phyloP scores from a whole-genome alignment of 768 basidiomycete genomes.

The Thelephora ganbajun region DNA sequence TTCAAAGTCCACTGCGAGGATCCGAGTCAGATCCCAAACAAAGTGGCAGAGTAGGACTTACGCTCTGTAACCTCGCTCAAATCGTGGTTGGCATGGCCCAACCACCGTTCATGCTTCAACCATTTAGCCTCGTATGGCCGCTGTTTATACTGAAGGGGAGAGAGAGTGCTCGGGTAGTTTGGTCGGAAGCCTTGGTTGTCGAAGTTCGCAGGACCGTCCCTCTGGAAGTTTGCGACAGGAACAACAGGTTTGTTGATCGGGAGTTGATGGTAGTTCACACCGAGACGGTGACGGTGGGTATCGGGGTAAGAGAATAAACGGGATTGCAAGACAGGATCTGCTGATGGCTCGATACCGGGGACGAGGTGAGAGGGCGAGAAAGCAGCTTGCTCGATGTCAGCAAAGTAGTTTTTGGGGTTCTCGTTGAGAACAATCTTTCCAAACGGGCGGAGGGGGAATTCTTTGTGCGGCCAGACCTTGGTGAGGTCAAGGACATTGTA shows the following conservation, averaged over 20 bases:
- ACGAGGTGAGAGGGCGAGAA: constrained; percentile 83
- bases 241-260: constrained; percentile 73
- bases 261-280: constrained; percentile 69
- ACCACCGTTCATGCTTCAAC: constrained; percentile 58
- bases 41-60: constrained; percentile 23
- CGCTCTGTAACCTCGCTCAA: constrained; percentile 69
- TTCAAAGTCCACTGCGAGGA: constrained; percentile 60
- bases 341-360: constrained; percentile 80
- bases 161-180: constrained; percentile 74
- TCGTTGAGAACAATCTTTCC: constrained; percentile 77
- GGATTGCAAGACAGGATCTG: constrained; percentile 88
- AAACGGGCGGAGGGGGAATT: constrained; percentile 79
- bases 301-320: constrained; percentile 93
- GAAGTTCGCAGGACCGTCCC: constrained; percentile 59
- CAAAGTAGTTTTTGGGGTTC: constrained; percentile 79
- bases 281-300: constrained; percentile 77
- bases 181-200: constrained; percentile 75
- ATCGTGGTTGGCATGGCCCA: constrained; percentile 55
- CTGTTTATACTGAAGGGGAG: constrained; percentile 44
- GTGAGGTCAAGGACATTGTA: constrained; percentile 88
- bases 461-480: constrained; percentile 80
- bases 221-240: constrained; percentile 84
- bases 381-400: constrained; percentile 88
- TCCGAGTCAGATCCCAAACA: background rate
- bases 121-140: constrained; percentile 21